Evolutionary conservation across 306 rosid genomes (phyloP), one percentile per base, ranked within the genome.

Genomic region (Acacia acuminata): DNA sequence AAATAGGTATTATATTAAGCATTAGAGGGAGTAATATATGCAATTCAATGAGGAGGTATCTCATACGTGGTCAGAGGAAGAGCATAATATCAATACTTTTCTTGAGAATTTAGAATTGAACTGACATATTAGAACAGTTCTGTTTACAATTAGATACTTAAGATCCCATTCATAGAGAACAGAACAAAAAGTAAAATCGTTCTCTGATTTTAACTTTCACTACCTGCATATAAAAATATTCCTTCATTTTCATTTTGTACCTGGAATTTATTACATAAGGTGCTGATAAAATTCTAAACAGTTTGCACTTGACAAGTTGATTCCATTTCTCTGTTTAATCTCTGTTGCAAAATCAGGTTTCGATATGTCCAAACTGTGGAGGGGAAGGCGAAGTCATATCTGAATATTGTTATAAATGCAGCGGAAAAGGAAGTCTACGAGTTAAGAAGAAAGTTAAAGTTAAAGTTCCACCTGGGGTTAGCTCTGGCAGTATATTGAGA

Each of bases 371-470:
- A 34, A 90, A 61, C 77, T 96, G 99, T 86, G 92, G 94, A 73
- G 99, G 99, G 47, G 90, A 94, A 78, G 99, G 98, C 84, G 99
- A 94, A 85, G 88, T 90, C 84, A 90, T 96, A 85, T 91, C 96
- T 81, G 98, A 96, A 84, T 88, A 78, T 88, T 96, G 99, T 68
- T 84, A 96, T 82, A 96, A 91, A 83, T 96, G 99, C 88, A 89
- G 91, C 38, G 96, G 98, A 34, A 93, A 91, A 90, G 99, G 98
- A 58, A 90, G 94, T 20, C 60, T 91, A 63, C 96, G 94, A 50
- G 86, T 90, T 71, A 96, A 92, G 94, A 94, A 94, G 89, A 91
- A 34, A 77, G 94, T 96, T 68, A 96, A 92, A 88, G 97, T 96
- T 72, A 91, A 92, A 91, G 90, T 96, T 83, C 99, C 99, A 81